These are phyloP conservation scores for Cladosporium sp. DNA, from an alignment of 2,329 filamentous ascomycete genomes.

Conservation along the genomic window DNA sequence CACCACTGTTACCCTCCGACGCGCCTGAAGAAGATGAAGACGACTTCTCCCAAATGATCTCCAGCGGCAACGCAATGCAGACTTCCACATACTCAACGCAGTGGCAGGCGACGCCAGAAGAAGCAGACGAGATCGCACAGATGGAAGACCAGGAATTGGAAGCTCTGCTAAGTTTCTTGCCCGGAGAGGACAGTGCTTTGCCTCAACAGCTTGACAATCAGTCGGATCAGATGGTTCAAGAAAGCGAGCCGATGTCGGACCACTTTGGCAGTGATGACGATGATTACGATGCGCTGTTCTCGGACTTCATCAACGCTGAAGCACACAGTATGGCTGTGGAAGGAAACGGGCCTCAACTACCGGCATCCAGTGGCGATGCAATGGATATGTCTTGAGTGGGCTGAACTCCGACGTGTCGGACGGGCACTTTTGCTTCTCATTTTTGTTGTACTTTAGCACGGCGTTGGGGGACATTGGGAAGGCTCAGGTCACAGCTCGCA, in stretches of 20 bases:
- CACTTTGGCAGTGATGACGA: slow-evolving; percentile 53
- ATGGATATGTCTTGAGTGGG: slow-evolving; percentile 16
- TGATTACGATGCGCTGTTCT: slow-evolving; percentile 61
- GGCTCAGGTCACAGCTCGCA: slow-evolving; percentile 1
- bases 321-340: not conserved
- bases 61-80: slow-evolving; percentile 15
- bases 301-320: slow-evolving; percentile 49
- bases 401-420: not conserved
- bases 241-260: slow-evolving; percentile 17
- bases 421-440: not conserved
- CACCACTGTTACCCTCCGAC: slow-evolving; percentile 35
- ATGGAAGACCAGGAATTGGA: slow-evolving; percentile 44
- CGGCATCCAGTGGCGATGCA: slow-evolving; percentile 8
- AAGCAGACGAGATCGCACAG: slow-evolving; percentile 37
- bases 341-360: not conserved
- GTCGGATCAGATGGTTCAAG: slow-evolving; percentile 27
- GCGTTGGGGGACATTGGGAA: slow-evolving; percentile 19
- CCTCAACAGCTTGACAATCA: not conserved
- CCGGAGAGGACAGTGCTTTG: slow-evolving; percentile 18
- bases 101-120: slow-evolving; percentile 26
- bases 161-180: slow-evolving; percentile 42
- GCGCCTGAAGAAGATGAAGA: slow-evolving; percentile 20
- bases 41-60: slow-evolving; percentile 15
- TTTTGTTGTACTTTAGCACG: slow-evolving; percentile 22
- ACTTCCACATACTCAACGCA: slow-evolving; percentile 12